phyloP scores from a whole-genome alignment of 228 moss, liverwort and hornwort species.

The Sphagnum magellanicum region DNA sequence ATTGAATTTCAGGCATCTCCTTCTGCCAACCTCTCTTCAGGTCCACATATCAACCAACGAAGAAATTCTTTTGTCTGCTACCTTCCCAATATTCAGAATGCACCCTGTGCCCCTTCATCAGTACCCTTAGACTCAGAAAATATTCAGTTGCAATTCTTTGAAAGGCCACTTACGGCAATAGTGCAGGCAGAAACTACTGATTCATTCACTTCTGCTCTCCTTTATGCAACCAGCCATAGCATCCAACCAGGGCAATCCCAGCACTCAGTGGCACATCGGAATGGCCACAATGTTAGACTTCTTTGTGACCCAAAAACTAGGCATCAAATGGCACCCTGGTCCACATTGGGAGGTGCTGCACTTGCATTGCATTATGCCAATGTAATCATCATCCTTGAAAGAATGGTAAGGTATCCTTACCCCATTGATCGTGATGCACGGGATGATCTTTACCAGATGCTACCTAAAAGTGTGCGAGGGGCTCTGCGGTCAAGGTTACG shows the following conservation, averaged over 20 bases:
- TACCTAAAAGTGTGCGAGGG: slow-evolving; percentile 73
- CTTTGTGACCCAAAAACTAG: slow-evolving; percentile 91
- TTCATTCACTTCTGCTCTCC: slow-evolving; percentile 48
- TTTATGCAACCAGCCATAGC: slow-evolving; percentile 46
- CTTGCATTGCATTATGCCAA: slow-evolving; percentile 94
- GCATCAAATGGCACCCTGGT: slow-evolving; percentile 78
- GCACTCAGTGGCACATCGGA: slow-evolving; percentile 41
- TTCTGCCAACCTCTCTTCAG: slow-evolving; percentile 30
- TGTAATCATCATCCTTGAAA: slow-evolving; percentile 84
- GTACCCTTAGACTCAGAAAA: slow-evolving; percentile 26
- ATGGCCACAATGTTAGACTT: slow-evolving; percentile 53
- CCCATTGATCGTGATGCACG: slow-evolving; percentile 84
- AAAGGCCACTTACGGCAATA: slow-evolving; percentile 37
- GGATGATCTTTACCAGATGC: slow-evolving; percentile 95
- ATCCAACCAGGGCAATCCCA: slow-evolving; percentile 39
- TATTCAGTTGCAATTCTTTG: slow-evolving; percentile 33
- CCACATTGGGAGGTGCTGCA: slow-evolving; percentile 90
- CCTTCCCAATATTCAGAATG: slow-evolving; percentile 8
- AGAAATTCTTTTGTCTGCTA: slow-evolving; percentile 24
- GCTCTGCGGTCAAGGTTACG: slow-evolving; percentile 77
- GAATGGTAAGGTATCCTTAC: slow-evolving; percentile 90
- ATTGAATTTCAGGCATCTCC: slow-evolving; percentile 39
- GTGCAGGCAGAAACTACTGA: slow-evolving; percentile 60
- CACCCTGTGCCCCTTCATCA: slow-evolving; percentile 1
- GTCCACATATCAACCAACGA: slow-evolving; percentile 23